These are phyloP conservation scores for Zygoascus bituminiphila DNA, from an alignment of 805 yeast genomes.

Conservation along the genomic window DNA sequence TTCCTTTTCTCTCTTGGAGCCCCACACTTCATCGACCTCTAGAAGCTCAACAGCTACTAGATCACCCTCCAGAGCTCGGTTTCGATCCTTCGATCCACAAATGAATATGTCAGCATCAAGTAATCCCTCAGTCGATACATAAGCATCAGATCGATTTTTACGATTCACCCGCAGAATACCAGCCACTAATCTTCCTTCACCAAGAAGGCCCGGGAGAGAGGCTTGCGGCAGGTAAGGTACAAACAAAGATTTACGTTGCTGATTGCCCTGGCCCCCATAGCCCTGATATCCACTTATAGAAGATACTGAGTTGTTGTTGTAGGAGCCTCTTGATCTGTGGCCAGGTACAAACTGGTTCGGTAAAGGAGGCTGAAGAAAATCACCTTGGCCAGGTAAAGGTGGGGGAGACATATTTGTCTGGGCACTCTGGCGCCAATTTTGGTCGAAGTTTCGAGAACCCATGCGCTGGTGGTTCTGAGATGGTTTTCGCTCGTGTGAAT, in stretches of 20 bases:
- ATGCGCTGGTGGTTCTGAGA: constrained; percentile 39
- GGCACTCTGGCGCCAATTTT: constrained; percentile 20
- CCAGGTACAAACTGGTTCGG: constrained; percentile 54
- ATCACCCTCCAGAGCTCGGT: constrained; percentile 95
- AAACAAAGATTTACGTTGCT: constrained; percentile 56
- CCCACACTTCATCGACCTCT: constrained; percentile 97
- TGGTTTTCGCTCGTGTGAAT: constrained; percentile 19
- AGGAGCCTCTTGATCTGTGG: constrained; percentile 68
- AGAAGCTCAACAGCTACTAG: constrained; percentile 90
- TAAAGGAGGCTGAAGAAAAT: constrained; percentile 7
- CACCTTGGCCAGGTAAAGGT: background rate
- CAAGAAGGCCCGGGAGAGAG: constrained; percentile 77
- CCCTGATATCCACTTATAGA: constrained; percentile 30
- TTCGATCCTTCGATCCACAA: constrained; percentile 97
- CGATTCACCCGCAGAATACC: constrained; percentile 92
- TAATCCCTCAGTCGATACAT: constrained; percentile 93
- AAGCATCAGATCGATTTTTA: constrained; percentile 94
- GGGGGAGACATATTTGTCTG: constrained; percentile 6
- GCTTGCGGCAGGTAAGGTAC: constrained; percentile 96
- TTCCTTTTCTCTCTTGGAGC: constrained; percentile 89
- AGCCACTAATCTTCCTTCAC: constrained; percentile 85
- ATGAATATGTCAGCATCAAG: constrained; percentile 95
- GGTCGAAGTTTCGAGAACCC: constrained; percentile 23
- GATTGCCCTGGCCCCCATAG: constrained; percentile 24
- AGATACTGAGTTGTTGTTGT: constrained; percentile 40